Base-by-base conservation (phyloP, 2,329 filamentous ascomycete genomes). In the Pestalotiopsis fici region DNA sequence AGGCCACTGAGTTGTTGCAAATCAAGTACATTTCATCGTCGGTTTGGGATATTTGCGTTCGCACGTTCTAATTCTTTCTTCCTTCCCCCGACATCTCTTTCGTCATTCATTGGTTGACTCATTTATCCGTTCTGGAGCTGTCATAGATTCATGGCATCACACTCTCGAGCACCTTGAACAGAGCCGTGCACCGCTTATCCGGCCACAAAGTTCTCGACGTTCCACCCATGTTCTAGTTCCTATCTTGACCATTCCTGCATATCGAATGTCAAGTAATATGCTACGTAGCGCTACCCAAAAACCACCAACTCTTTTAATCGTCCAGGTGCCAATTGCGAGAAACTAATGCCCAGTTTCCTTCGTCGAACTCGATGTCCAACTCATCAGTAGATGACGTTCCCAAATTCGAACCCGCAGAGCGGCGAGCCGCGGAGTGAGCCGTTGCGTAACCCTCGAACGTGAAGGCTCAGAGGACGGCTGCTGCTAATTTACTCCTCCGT, bases 41-140 rank as follows among this genome's bases (percentile, higher is more conserved):
- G 37, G 31, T 37, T n/a, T 57, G 31, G 39, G 39, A 66, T 54
- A 64, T 43, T 63, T 65, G 66, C 69, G 70, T 72, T 71, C 69
- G 69, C 70, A 73, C 70, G 69, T 47, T 73, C 70, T 73, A 73
- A 69, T 55, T 72, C 70, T 72, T 71, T 62, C 59, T 64, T 66
- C 54, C 57, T 64, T 47, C 47, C 56, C 12, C n/a, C 27, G 25
- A 23, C 55, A 21, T 43, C 12, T 35, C 28, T 11, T 43, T 65
- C 43, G 43, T 55, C 62, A 54, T 27, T 43, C 50, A 27, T 62
- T 21, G 59, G 21, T 23, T 43, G n/a, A 11, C 37, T 37, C 31
- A 27, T 39, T 35, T 18, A 31, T 23, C 62, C 55, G 7, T 21
- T 31, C 37, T 56, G 31, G 54, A 66, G 57, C 65, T 57, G 57